Evolutionary conservation across 2,329 filamentous ascomycete species (phyloP), one percentile per base, ranked within the genome.

Genomic region (Stagonosporopsis chrysanthemi): DNA sequence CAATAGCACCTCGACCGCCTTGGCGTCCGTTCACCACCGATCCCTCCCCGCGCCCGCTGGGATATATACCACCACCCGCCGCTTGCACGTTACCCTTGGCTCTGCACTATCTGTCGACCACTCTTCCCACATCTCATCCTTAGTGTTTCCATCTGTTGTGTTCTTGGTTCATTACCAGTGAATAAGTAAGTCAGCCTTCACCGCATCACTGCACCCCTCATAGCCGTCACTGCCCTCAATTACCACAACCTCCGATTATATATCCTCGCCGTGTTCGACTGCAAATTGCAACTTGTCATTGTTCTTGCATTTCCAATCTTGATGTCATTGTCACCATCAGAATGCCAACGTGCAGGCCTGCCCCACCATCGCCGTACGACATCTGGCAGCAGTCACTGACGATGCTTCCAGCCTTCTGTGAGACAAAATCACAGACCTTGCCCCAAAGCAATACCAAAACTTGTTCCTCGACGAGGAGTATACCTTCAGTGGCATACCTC

Each of bases 21-120:
- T 73, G 70, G 71, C 70, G 58, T 63, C 60, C 56, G 57, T 64
- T 50, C 56, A 62, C 55, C 56, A 60, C 62, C 63, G 65, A 66
- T 61, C 56, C 56, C 56, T 67, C 66, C 65, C 65, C 65, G 64
- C 71, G 49, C 56, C 65, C 63, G 62, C 64, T 65, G 50, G 64
- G 60, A 65, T 73, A 75, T 75, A 75, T 75, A 74, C 72, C 67
- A 56, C 48, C 59, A 61, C 60, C 63, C 62, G 68, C 63, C 63
- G 51, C 60, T 69, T 59, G 62, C 64, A 65, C 63, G 61, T 67
- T 69, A 71, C 68, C 67, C 48, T 63, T 68, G 68, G 66, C 50
- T 61, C 63, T 56, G 43, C 24, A 51, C 54, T 59, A 60, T 56
- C 63, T 61, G 43, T 61, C 56, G 46, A 64, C 61, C 50, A 61